Evolutionary conservation across 805 yeast genomes (phyloP), one percentile per base, ranked within the genome.

Genomic region (Ogataea salicorniae): DNA sequence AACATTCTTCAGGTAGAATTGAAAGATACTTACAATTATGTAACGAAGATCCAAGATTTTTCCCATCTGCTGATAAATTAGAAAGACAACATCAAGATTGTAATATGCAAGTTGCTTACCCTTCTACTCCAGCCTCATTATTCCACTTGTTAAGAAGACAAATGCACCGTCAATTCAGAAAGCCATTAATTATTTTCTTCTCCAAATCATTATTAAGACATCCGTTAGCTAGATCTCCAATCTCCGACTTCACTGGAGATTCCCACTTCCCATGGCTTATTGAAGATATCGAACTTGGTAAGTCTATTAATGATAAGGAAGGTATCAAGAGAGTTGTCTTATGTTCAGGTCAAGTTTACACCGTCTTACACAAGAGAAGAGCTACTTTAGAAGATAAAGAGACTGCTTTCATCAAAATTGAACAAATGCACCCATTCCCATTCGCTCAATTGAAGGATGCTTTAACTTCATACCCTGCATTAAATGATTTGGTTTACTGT

Each of bases 341-440:
- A 50, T 76, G 90, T 67, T 66, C 87, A 53, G 99, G 99, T 67
- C 99, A 94, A 79, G 99, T 94, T 42, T 91, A 79, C 78, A 84
- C 97, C 48, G 87, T 96, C 35, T 76, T 94, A 62, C 86, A 81
- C 73, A 92, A 90, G 83, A 87, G 80, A 68, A 92, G 99, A 74
- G 87, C 80, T 48, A 67, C 83, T 23, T 58, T 86, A 51, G 87
- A 76, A 43, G 84, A 87, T 70, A 88, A 80, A 69, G 81, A 81
- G 59, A 89, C 97, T 50, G 97, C 98, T 3, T 75, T 94, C 69
- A 70, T 91, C 62, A 88, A 83, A 73, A 63, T 94, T 60, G 99
- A 94, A 74, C 98, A 94, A 76, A 67, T 91, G 63, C 97, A 94
- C 67, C 99, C 99, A 70, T 94, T 94, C 97, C 99, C 99, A 71